Base-by-base conservation (phyloP, 1,139 yeast species). In the Suhomyces kunorum region DNA sequence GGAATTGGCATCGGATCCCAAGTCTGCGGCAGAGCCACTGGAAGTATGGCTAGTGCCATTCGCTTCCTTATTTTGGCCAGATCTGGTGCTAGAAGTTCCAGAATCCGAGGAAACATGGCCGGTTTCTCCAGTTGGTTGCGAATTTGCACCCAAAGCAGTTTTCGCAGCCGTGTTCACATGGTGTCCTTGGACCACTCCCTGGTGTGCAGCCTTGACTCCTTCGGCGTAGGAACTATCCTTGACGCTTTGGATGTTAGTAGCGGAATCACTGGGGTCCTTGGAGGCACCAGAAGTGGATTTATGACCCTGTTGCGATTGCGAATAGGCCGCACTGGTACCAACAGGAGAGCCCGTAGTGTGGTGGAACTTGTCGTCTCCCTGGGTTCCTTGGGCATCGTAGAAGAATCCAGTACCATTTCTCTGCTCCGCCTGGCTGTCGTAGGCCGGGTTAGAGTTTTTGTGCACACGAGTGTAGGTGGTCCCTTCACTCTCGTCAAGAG, bases 381-480 rank as follows among this genome's bases (percentile, higher is more conserved):
- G 68, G 26, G 71, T 64, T 45, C 66, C 71, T 46, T 49, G 59
- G 8, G 74, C 72, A 40, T 66, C 64, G 43, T 56, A 68, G 44
- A 55, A 68, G 34, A 51, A 51, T 4, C 74, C 74, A 6, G 56
- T 45, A 15, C 73, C 74, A 29, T 54, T 44, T 8, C 44, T 48
- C 12, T 55, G 53, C 28, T 44, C 43, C 15, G 73, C 67, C 23
- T 61, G 67, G 39, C 64, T 56, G 24, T 57, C 56, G 46, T 66
- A 67, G 4, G 40, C 42, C 7, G 68, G 67, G 19, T 53, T 38
- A 13, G 46, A 38, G 49, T 66, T 65, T 14, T 49, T 50, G 25
- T 46, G 36, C 22, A 44, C 27, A 3, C 32, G 15, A n/a, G 20
- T 11, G 23, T n/a, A n/a, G n/a, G n/a, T n/a, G 24, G 24, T 20